phyloP scores from a whole-genome alignment of 2,329 filamentous ascomycete genomes.

The Cryphonectria nitschkei region DNA sequence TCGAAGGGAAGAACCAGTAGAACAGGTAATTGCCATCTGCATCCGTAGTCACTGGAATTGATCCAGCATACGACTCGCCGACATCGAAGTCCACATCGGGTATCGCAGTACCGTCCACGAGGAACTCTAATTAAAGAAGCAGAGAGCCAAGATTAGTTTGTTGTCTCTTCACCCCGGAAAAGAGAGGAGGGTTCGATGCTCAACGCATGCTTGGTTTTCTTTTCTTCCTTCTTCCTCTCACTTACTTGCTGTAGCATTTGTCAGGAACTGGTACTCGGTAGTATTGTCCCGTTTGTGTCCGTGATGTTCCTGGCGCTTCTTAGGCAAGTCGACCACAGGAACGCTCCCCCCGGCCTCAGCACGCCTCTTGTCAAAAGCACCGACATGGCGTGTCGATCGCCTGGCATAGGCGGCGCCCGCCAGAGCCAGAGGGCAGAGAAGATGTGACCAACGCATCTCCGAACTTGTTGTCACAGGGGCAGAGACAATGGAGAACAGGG shows the following conservation, averaged over 20 bases:
- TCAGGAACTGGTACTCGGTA: slow-evolving; percentile 25
- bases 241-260: slow-evolving; percentile 27
- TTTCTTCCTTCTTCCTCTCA: not conserved
- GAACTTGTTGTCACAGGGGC: not conserved
- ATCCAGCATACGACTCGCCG: slow-evolving; percentile 66
- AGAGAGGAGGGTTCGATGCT: slow-evolving; percentile 1
- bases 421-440: slow-evolving; percentile 22
- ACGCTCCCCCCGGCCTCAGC: slow-evolving; percentile 11
- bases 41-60: slow-evolving; percentile 58
- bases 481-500: not conserved
- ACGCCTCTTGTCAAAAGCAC: slow-evolving; percentile 23
- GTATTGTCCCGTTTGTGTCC: slow-evolving; percentile 24
- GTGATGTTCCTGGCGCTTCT: slow-evolving; percentile 16
- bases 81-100: slow-evolving; percentile 73
- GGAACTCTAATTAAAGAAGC: slow-evolving; percentile 48
- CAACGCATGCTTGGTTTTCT: not conserved
- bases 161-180: not conserved
- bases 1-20: slow-evolving; percentile 70
- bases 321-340: slow-evolving; percentile 1
- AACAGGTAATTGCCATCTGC: slow-evolving; percentile 53
- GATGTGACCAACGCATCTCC: slow-evolving; percentile 23
- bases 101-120: slow-evolving; percentile 65
- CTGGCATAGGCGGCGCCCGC: slow-evolving; percentile 17
- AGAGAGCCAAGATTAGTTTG: not conserved
- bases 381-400: slow-evolving; percentile 27